Percentiles rank a stretch among this genome's conserved stretches.
Conservation (phyloP, 768 basidiomycete species). For the Suillus subalutaceus region DNA sequence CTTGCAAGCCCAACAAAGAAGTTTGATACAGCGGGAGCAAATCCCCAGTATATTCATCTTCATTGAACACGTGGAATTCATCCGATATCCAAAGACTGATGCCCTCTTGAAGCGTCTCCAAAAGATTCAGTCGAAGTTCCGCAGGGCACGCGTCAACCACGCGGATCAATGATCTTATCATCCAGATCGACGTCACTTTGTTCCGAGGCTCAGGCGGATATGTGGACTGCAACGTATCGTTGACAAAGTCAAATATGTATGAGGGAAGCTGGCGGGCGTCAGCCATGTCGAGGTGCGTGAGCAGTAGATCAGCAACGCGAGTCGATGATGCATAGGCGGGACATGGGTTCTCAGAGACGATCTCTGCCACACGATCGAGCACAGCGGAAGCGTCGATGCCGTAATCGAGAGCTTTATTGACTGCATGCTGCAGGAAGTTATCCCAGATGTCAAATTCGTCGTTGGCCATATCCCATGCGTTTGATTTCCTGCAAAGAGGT, state of each 20-base stretch:
- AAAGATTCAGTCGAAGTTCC: conserved; percentile 45
- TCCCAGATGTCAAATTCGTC: conserved; percentile 67
- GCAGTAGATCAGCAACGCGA: conserved; percentile 63
- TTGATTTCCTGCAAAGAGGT: conserved; percentile 17
- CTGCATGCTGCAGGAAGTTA: conserved; percentile 49
- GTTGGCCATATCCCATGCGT: conserved; percentile 53
- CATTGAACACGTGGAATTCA: conserved; percentile 49
- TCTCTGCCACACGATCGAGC: conserved; percentile 57
- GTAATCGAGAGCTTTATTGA: conserved; percentile 61
- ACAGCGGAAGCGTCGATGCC: conserved; percentile 56
- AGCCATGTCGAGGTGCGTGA: conserved; percentile 54
- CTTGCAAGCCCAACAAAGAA: conserved; percentile 52
- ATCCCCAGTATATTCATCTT: conserved; percentile 60
- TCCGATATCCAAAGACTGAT: conserved; percentile 67
- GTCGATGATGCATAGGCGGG: conserved; percentile 45
- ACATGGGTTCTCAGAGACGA: conserved; percentile 44
- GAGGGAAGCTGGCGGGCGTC: conserved; percentile 57
- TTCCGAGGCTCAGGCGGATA: conserved; percentile 69
- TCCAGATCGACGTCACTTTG: conserved; percentile 60
- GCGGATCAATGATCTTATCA: conserved; percentile 56
- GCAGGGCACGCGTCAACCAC: conserved; percentile 59
- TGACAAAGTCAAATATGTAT: conserved; percentile 58
- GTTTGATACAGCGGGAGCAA: conserved; percentile 68
- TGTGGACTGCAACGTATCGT: conserved; percentile 57
- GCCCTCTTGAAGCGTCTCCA: conserved; percentile 57